phyloP scores from a whole-genome alignment of 257 asterid genomes.

The Solanum chiquidenum region DNA sequence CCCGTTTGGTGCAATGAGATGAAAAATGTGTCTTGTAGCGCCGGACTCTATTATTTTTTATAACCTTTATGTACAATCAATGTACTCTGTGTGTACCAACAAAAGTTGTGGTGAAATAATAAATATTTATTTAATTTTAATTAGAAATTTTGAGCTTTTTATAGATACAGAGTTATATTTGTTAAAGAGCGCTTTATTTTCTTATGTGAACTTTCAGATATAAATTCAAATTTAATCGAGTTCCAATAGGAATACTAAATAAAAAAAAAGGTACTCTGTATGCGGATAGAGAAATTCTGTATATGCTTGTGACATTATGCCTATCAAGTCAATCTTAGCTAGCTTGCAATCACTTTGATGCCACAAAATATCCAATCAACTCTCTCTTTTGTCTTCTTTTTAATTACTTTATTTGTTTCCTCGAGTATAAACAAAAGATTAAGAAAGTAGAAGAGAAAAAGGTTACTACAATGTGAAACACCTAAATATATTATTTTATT shows the following conservation, averaged over 20 bases:
- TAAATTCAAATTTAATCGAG: no score
- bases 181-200: no score
- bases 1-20: neutral
- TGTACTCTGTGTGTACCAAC: neutral
- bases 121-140: no score
- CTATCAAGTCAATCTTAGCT: neutral
- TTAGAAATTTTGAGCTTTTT: no score
- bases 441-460: neutral
- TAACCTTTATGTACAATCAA: neutral
- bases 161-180: no score
- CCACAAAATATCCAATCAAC: neutral
- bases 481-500: neutral
- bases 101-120: no score
- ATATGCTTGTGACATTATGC: neutral
- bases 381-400: neutral
- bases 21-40: neutral
- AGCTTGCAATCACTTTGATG: neutral
- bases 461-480: neutral
- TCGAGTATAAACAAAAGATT: neutral
- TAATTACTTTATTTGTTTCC: neutral
- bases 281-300: neutral
- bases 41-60: no score
- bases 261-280: no score
- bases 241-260: no score
- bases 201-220: no score